Evolutionary conservation across 495 filamentous ascomycete species (phyloP), one percentile per base, ranked within the genome.

Genomic region (Podospora comata): DNA sequence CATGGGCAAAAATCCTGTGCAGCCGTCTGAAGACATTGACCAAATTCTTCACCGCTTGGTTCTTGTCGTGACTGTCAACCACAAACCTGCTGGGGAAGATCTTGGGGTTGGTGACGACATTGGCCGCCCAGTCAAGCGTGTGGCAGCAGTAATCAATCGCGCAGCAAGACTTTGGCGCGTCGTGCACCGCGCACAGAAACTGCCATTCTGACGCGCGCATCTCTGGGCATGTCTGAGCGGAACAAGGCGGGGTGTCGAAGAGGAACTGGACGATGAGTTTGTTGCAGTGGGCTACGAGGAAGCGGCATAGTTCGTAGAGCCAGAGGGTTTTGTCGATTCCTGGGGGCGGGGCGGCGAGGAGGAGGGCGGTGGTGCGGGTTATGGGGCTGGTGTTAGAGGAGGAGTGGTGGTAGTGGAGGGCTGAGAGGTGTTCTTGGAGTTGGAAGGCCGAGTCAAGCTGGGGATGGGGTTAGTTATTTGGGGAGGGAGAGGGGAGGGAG

Each of bases 201-300:
- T 99, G 95, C 95, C 95, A 99, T 81, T 99, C 95, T 61, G 89
- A 91, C 3, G 96, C 95, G 70, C 96, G 93, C 95, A 99, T 99
- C 78, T 99, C 96, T 34, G 93, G 92, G 75, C 95, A 99, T 4
- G 96, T 96, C 62, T 83, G 79, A 5, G 91, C 83, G 57, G 92
- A 94, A 79, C 95, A 99, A 7, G 93, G 89, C 5, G 93, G 93
- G 64, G 83, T 83, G 78, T 98, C 96, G 72, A 92, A 90, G 72
- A 97, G 92, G 74, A 99, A 93, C 65, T 91, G 92, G 65, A 97
- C 87, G 73, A 99, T 89, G 58, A 99, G 84, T 67, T 87, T 88
- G 82, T 99, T 99, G 71, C 91, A 92, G 81, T 97, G 93, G 75
- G 93, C 90, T 39, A 91, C 94, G 32, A 98, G 86, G 75, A 97